These are phyloP conservation scores for Candida ficus DNA, from an alignment of 805 yeast species.

Conservation along the genomic window DNA sequence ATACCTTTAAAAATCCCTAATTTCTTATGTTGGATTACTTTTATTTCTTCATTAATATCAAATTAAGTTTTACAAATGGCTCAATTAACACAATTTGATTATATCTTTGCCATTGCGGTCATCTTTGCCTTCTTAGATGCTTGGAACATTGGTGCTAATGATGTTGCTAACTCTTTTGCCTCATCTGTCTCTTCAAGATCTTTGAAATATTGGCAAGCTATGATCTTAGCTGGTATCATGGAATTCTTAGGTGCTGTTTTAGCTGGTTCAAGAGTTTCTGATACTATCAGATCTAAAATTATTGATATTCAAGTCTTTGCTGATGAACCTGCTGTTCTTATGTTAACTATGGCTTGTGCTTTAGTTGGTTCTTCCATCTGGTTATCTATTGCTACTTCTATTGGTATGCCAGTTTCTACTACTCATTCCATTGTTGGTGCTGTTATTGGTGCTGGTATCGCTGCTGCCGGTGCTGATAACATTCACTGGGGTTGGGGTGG, in stretches of 20 bases:
- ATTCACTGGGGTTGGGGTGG: slow-evolving; percentile 76
- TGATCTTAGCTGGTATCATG: slow-evolving; percentile 63
- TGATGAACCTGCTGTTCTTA: slow-evolving; percentile 60
- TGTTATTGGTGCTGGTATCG: slow-evolving; percentile 69
- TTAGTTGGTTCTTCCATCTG: slow-evolving; percentile 67
- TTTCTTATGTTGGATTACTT: neutral
- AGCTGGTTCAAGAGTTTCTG: slow-evolving; percentile 70
- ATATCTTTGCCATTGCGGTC: slow-evolving; percentile 63
- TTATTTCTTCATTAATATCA: neutral
- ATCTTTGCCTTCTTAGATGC: slow-evolving; percentile 74
- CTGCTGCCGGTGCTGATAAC: slow-evolving; percentile 57
- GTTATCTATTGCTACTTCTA: slow-evolving; percentile 59
- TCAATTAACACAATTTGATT: slow-evolving; percentile 45
- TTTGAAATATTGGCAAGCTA: slow-evolving; percentile 68
- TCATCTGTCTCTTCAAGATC: slow-evolving; percentile 71
- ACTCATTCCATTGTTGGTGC: slow-evolving; percentile 79
- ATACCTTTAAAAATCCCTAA: neutral
- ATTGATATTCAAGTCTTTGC: slow-evolving; percentile 45
- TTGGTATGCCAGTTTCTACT: slow-evolving; percentile 78
- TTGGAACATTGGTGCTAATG: slow-evolving; percentile 77
- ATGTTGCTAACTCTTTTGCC: slow-evolving; percentile 77
- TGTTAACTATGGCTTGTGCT: slow-evolving; percentile 75
- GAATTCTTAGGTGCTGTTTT: slow-evolving; percentile 73
- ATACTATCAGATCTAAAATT: slow-evolving; percentile 63
- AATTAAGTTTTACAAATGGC: neutral